phyloP scores from a whole-genome alignment of 2,329 filamentous ascomycete species.

The Coniochaeta sp. region DNA sequence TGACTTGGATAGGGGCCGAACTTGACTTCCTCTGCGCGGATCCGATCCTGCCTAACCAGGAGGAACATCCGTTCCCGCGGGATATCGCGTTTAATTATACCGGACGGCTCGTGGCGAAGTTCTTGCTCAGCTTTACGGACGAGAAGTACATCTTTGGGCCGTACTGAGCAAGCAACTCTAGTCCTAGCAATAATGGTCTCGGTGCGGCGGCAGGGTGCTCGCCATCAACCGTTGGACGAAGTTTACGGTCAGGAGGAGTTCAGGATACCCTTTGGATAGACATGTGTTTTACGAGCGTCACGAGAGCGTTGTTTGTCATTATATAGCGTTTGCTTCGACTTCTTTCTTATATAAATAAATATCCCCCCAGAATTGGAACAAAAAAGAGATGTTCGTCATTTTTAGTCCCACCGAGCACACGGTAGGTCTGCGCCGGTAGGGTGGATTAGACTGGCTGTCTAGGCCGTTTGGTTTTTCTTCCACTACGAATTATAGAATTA shows the following conservation, averaged over 20 bases:
- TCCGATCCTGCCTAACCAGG: constrained; percentile 36
- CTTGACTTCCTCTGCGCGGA: constrained; percentile 38
- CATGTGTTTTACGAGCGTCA: background rate
- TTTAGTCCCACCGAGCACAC: constrained; percentile 57
- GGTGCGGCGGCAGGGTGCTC: no score
- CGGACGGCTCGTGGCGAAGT: constrained; percentile 45
- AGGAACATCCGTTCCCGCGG: constrained; percentile 37
- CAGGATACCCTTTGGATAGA: background rate
- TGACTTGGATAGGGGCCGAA: constrained; percentile 24
- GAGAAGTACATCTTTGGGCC: constrained; percentile 39
- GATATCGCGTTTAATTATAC: constrained; percentile 44
- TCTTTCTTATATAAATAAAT: no score
- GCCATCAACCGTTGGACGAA: no score
- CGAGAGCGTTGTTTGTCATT: background rate
- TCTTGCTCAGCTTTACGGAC: constrained; percentile 47
- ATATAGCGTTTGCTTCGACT: background rate
- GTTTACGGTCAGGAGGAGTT: background rate
- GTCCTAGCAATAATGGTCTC: no score
- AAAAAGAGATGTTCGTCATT: constrained; percentile 46
- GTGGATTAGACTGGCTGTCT: constrained; percentile 64
- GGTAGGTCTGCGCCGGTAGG: constrained; percentile 48
- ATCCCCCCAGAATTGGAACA: background rate
- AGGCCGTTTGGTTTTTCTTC: constrained; percentile 56
- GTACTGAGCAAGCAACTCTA: background rate
- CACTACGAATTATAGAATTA: constrained; percentile 49